Percentiles rank a stretch among this genome's conserved stretches.
Evolutionary conservation across 2,329 filamentous ascomycete species (phyloP).

Genomic region (Scedosporium boydii): DNA sequence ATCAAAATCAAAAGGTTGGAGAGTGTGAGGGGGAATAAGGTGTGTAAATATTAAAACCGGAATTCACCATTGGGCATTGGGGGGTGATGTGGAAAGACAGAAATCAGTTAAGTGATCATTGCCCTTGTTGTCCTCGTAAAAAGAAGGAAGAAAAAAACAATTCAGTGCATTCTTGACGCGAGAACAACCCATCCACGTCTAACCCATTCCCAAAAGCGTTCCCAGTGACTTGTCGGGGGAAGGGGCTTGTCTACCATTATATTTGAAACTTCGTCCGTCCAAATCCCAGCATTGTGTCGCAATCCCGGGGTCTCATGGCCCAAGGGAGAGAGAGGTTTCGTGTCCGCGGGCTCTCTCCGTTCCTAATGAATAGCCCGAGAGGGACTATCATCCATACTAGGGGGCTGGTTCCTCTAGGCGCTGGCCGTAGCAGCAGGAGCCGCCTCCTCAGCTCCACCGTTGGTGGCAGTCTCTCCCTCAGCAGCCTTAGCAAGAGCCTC

Average conservation of each 20-base stretch:
- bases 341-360: not conserved
- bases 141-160: not conserved
- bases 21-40: constrained; percentile 10
- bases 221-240: constrained; percentile 1
- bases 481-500: constrained; percentile 47
- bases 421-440: constrained; percentile 16
- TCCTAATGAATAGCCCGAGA: not conserved
- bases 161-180: constrained; percentile 1
- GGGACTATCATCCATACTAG: not conserved
- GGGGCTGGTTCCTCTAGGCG: constrained; percentile 16
- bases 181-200: constrained; percentile 1
- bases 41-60: constrained; percentile 16
- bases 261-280: not conserved
- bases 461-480: constrained; percentile 22
- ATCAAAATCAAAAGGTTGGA: not conserved
- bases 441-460: constrained; percentile 28
- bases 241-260: not conserved
- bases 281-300: constrained; percentile 5
- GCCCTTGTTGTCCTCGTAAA: constrained; percentile 7
- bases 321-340: not conserved
- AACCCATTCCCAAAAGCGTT: constrained; percentile 3
- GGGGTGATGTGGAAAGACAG: constrained; percentile 14
- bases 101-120: constrained; percentile 7
- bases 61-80: constrained; percentile 6
- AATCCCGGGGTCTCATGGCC: not conserved